Conservation (phyloP, 2,329 filamentous ascomycete species). For the Trichoderma pleuroti region DNA sequence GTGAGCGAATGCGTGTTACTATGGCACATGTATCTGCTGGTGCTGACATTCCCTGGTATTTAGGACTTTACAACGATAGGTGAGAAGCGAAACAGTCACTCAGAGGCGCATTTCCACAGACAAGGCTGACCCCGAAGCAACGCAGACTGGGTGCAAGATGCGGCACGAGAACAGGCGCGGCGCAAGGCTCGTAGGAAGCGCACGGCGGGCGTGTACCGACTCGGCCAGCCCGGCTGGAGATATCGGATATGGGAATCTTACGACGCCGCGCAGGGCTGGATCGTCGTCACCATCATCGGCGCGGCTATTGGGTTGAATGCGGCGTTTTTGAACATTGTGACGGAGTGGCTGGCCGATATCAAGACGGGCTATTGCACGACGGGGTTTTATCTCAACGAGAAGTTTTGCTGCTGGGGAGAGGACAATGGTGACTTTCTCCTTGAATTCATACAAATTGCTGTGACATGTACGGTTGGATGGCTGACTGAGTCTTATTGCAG, state of each 20-base stretch:
- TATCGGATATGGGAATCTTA: conserved; percentile 81
- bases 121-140: conserved; percentile 30
- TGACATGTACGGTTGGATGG: not conserved
- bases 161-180: conserved; percentile 80
- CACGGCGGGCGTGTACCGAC: conserved; percentile 68
- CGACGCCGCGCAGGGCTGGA: conserved; percentile 96
- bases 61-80: conserved; percentile 91
- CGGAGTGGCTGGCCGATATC: conserved; percentile 93
- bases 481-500: conserved; percentile 39
- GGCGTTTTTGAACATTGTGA: conserved; percentile 88
- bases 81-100: conserved; percentile 33
- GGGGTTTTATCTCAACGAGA: conserved; percentile 94
- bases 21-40: not conserved
- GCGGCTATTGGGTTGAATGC: conserved; percentile 92
- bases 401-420: conserved; percentile 96
- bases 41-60: conserved; percentile 18
- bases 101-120: not conserved
- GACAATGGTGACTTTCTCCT: conserved; percentile 64
- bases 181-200: conserved; percentile 72
- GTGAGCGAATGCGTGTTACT: conserved; percentile 36
- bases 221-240: conserved; percentile 70
- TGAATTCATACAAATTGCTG: not conserved
- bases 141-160: conserved; percentile 95
- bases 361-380: conserved; percentile 96
- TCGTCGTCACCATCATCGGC: conserved; percentile 91